Conservation (phyloP, 2,329 filamentous ascomycete species). For the Diaporthe citrichinensis region DNA sequence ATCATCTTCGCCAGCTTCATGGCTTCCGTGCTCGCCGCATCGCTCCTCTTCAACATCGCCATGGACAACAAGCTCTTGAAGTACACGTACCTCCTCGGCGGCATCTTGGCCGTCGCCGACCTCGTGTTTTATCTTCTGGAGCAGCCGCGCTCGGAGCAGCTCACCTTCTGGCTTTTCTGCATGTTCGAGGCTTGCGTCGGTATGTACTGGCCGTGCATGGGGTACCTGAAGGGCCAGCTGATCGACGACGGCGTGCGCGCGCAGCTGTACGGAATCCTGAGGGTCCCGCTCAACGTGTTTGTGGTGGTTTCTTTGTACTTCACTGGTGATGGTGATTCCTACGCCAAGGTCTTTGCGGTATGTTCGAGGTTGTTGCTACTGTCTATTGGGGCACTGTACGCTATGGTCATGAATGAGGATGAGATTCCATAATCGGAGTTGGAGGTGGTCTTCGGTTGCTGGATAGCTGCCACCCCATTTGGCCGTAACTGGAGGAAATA, state of each 20-base stretch:
- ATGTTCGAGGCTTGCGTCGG: constrained; percentile 69
- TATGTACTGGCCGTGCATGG: constrained; percentile 69
- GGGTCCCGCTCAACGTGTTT: constrained; percentile 71
- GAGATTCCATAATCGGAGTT: constrained; percentile 39
- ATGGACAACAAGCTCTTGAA: constrained; percentile 48
- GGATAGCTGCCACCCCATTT: too few species aligned
- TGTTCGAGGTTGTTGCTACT: constrained; percentile 51
- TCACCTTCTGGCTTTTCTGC: constrained; percentile 69
- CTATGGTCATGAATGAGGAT: constrained; percentile 44
- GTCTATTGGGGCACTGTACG: constrained; percentile 48
- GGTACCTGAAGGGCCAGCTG: constrained; percentile 64
- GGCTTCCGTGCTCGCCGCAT: constrained; percentile 72
- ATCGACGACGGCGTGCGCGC: constrained; percentile 67
- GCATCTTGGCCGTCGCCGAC: constrained; percentile 55
- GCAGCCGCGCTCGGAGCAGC: constrained; percentile 52
- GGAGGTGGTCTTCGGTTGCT: not conserved
- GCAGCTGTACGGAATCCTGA: constrained; percentile 66
- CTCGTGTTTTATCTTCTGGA: constrained; percentile 56
- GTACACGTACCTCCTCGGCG: constrained; percentile 52
- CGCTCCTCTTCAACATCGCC: constrained; percentile 63
- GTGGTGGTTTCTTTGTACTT: constrained; percentile 64
- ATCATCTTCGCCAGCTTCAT: constrained; percentile 66
- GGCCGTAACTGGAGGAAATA: not conserved
- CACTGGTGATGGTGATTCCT: constrained; percentile 48
- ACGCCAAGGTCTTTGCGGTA: constrained; percentile 49